Evolutionary conservation across 345 rosid genomes (phyloP), one percentile per base, ranked within the genome.

Genomic region (Syzygium aromaticum): DNA sequence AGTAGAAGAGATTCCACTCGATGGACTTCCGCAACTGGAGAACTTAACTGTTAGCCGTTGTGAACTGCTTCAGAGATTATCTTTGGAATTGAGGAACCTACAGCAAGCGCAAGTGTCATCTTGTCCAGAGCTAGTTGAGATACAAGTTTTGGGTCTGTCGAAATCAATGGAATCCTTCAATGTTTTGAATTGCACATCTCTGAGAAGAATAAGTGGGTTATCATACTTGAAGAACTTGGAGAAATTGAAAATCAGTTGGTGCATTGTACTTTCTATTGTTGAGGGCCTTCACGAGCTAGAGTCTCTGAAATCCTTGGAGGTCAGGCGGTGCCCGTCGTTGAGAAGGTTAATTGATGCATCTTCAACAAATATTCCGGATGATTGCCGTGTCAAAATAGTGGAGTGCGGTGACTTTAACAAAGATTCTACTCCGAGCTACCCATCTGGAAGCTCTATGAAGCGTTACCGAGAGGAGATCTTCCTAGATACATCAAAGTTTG

Each of bases 101-200:
- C 7, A 0, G 3, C 3, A 25, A 11, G 64, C 2, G 13, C 1
- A 2, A 0, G 28, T 57, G 64, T 11, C 28, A 11, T 4, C 1
- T 10, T 57, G 64, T 57, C 64, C 6, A 57, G 7, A 10, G 14
- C 64, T 57, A 25, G 28, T 11, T 25, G 64, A 57, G 14, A 57
- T 57, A 57, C 27, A 56, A 56, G 4, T 56, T 22, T 1, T 56
- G 59, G 59, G 27, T 56, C 27, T 22, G 22, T 22, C 4, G 27
- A 13, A 14, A n/a, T 27, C 8, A 6, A 2, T 61, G 73, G 17
- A 6, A n/a, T n/a, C 0, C 73, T 13, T 61, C 3, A 5, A 0
- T 5, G 28, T 61, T 6, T 0, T 0, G 1, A 0, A 6, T 3
- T 61, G 67, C 67, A 2, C 1, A 27, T 27, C 16, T 61, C 8